phyloP scores from a whole-genome alignment of 2,329 filamentous ascomycete species.

The Penicillium sp. region DNA sequence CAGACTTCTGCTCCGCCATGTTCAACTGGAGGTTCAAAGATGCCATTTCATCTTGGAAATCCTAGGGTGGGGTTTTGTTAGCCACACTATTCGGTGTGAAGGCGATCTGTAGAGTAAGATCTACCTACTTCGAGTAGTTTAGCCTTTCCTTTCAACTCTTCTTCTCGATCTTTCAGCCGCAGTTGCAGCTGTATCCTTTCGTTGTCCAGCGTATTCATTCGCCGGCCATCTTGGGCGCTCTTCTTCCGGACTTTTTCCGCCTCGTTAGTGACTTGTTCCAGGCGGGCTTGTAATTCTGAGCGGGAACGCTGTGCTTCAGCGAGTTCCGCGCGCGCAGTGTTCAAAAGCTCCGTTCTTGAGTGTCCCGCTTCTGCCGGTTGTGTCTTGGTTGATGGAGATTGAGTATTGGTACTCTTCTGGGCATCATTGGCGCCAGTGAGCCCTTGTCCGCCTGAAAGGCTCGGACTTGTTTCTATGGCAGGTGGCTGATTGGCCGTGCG shows the following conservation, averaged over 20 bases:
- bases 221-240: conserved; percentile 62
- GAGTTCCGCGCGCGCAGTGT: conserved; percentile 65
- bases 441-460: conserved; percentile 27
- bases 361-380: conserved; percentile 27
- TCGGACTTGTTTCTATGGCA: conserved; percentile 23
- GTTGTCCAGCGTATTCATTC: conserved; percentile 64
- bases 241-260: conserved; percentile 66
- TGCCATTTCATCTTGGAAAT: conserved; percentile 92
- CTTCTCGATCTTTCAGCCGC: conserved; percentile 77
- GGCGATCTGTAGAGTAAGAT: neutral
- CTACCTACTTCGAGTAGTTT: conserved; percentile 73
- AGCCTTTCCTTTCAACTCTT: conserved; percentile 82
- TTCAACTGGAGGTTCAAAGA: conserved; percentile 86
- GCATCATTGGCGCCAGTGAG: conserved; percentile 23
- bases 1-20: conserved; percentile 76
- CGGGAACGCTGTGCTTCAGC: conserved; percentile 77
- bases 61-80: conserved; percentile 46
- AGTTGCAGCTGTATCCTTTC: conserved; percentile 66
- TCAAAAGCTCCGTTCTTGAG: conserved; percentile 39
- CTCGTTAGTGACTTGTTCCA: conserved; percentile 67
- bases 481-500: conserved; percentile 62
- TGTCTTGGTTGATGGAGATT: conserved; percentile 35
- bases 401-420: conserved; percentile 30
- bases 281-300: conserved; percentile 66
- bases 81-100: neutral